Conservation (phyloP, 2,329 filamentous ascomycete genomes). For the Fusarium sp. region DNA sequence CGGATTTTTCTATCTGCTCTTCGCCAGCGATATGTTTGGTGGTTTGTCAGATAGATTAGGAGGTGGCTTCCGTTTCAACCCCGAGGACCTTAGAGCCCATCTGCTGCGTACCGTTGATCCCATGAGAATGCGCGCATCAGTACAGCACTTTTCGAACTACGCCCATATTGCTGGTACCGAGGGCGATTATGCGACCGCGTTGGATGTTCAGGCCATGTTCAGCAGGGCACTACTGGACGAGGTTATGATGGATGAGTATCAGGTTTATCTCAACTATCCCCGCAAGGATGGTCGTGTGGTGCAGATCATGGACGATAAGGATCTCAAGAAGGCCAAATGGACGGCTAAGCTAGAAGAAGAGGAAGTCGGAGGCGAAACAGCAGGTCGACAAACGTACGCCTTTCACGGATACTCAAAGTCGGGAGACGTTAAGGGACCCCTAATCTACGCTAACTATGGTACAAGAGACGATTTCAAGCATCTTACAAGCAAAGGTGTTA, state of each 20-base stretch:
- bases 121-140: constrained; percentile 73
- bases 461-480: constrained; percentile 82
- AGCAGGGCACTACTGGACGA: constrained; percentile 76
- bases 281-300: constrained; percentile 79
- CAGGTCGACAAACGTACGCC: constrained; percentile 74
- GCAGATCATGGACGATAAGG: constrained; percentile 77
- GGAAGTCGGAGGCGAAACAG: constrained; percentile 67
- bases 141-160: constrained; percentile 81
- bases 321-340: constrained; percentile 69
- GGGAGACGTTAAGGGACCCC: constrained; percentile 84
- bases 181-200: constrained; percentile 85
- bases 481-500: constrained; percentile 75
- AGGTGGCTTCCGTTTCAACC: constrained; percentile 77
- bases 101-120: constrained; percentile 78
- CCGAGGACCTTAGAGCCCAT: constrained; percentile 81
- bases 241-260: constrained; percentile 79
- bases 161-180: constrained; percentile 95
- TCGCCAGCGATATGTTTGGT: constrained; percentile 85
- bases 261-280: constrained; percentile 94
- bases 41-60: constrained; percentile 69
- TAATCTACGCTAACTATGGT: constrained; percentile 94
- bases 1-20: constrained; percentile 82
- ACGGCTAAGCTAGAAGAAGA: constrained; percentile 86
- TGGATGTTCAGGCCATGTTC: constrained; percentile 86
- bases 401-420: constrained; percentile 92